Base-by-base conservation (phyloP, 2,329 filamentous ascomycete genomes). In the Arthrocladium fulminans region DNA sequence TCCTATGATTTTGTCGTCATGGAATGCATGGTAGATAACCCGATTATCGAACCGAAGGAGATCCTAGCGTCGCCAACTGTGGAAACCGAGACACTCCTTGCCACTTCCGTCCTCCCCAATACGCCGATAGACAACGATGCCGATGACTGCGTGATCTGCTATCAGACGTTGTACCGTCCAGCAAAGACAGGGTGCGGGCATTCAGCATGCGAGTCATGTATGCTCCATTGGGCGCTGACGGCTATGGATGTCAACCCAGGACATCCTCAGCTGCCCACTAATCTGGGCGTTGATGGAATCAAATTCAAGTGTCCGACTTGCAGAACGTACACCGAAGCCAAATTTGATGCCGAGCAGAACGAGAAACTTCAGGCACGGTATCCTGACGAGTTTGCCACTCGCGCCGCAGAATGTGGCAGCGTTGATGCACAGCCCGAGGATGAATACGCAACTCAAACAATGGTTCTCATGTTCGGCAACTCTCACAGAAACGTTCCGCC, bases 401-500 rank as follows among this genome's bases (percentile, higher is more conserved):
- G 25, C 13, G 51, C 53, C 15, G 25, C 32, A n/a, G 37, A 44
- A 27, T 37, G 49, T 24, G 34, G 17, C 20, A 24, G 12, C 13
- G 43, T 54, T 27, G 17, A 38, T 38, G 20, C 32, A 7, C 13
- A 10, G 12, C n/a, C 44, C 15, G 44, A 39, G 2, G 44, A 39
- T 30, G 44, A 47, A 27, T 38, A 38, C 12, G 34, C 32, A 17
- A 39, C 30, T 24, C 54, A 55, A 35, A 53, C 51, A n/a, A 44
- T 58, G 27, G 51, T 53, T 17, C 37, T 58, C 5, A 49, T 55
- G 45, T 50, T 57, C 30, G 56, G 56, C 23, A 58, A 58, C 29
- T 50, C 54, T 10, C 54, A 58, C 23, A 45, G 45, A 6, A 49
- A 46, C 12, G 50, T 51, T 13, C 20, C 22, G 5, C 34, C 44